Evolutionary conservation across 352 stramenopile genomes (phyloP), one percentile per base, ranked within the genome.

Genomic region (Phytopythium montanum): DNA sequence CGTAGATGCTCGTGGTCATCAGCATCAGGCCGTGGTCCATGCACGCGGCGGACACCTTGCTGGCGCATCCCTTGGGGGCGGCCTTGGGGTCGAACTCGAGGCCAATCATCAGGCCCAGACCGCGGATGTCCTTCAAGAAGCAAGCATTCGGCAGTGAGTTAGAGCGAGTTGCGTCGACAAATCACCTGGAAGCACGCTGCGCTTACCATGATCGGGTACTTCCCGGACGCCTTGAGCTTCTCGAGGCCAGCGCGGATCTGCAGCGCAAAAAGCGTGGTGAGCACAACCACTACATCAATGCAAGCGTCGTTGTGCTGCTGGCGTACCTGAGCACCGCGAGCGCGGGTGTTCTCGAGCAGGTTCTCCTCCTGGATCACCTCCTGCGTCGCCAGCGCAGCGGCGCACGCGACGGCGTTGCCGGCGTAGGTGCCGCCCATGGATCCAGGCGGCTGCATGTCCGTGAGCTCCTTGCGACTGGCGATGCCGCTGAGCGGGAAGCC

Each of bases 391-490:
- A 97, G 84, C 13, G 94, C 94, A 42, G 92, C 92, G 36, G 91
- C 92, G 61, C 92, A 98, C 23, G 91, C 80, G 12, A 98, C 82
- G 7, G 92, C 81, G 66, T 97, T 98, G n/a, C 88, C 92, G 19
- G 86, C 88, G 71, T 97, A 98, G 0, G 94, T 98, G 21, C 92
- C 92, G 31, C 92, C 94, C 79, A 98, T 95, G 23, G 88, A 96
- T 23, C 94, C 94, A 29, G 88, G 79, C 52, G 87, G 72, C 68
- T 90, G 88, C 29, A 59, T 68, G 65, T 95, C 85, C 5, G 82
- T 94, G 42, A 98, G 69, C 49, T 97, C 87, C 60, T 86, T 87
- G 34, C 89, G 77, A 29, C 90, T 95, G 8, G 82, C 90, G 67
- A 98, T 83, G 5, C 75, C 92, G 54, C 88, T 95, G 29, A 98